A percentile compares a stretch with the other conserved stretches of the same genome.
phyloP scores from a whole-genome alignment of 1,284 basidiomycete species.

The Chalciporus sp. region DNA sequence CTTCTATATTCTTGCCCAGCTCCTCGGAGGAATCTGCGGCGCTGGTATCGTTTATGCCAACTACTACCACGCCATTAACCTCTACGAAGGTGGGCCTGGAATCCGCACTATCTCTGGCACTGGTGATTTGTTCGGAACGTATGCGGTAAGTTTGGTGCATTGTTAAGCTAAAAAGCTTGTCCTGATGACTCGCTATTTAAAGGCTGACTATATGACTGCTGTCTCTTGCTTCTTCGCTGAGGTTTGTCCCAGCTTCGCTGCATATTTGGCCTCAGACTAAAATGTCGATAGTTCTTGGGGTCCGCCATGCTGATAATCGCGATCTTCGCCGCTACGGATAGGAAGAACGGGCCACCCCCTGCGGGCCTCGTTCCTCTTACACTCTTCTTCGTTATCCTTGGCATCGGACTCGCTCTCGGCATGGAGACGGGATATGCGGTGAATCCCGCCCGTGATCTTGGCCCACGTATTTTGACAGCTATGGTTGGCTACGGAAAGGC shows the following conservation, averaged over 20 bases:
- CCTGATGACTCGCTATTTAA: conserved; percentile 16
- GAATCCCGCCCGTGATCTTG: conserved; percentile 68
- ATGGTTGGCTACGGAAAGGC: conserved; percentile 60
- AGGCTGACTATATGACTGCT: conserved; percentile 61
- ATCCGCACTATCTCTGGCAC: conserved; percentile 68
- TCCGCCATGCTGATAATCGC: conserved; percentile 57
- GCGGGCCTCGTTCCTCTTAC: conserved; percentile 54
- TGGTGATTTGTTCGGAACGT: conserved; percentile 71
- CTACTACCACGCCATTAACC: conserved; percentile 75
- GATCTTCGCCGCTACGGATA: conserved; percentile 47
- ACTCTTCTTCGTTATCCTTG: conserved; percentile 58
- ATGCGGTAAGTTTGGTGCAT: conserved; percentile 50
- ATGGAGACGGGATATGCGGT: conserved; percentile 65
- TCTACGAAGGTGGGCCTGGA: conserved; percentile 62
- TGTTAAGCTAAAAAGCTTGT: background rate
- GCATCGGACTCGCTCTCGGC: conserved; percentile 55
- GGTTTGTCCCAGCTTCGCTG: conserved; percentile 27
- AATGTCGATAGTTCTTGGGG: conserved; percentile 49
- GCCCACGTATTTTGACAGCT: conserved; percentile 60
- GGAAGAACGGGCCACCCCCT: conserved; percentile 49
- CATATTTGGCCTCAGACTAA: conserved; percentile 3
- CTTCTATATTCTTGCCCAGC: conserved; percentile 68
- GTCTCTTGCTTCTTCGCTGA: conserved; percentile 66
- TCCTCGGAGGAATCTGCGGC: conserved; percentile 71
- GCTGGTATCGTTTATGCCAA: conserved; percentile 73